A percentile compares a stretch with the other conserved stretches of the same genome.
phyloP scores from a whole-genome alignment of 108 stramenopile species.

The Skeletonema potamos region DNA sequence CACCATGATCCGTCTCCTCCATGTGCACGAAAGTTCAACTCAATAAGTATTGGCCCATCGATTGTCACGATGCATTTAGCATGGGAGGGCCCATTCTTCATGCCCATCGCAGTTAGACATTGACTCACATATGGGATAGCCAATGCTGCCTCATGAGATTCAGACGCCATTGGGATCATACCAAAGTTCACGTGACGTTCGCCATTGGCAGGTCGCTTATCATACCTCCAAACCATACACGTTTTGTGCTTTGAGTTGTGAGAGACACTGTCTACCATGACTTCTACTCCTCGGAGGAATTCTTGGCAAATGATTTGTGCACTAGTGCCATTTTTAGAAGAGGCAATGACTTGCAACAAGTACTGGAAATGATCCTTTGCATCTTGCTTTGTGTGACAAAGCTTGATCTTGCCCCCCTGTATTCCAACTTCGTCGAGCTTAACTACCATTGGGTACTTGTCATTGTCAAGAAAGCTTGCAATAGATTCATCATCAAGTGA shows the following conservation, averaged over 20 bases:
- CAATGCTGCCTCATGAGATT: constrained; percentile 22
- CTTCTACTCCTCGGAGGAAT: constrained; percentile 57
- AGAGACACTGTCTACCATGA: constrained; percentile 69
- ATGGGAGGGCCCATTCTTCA: constrained; percentile 47
- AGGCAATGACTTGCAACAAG: constrained; percentile 68
- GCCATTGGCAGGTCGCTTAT: constrained; percentile 79
- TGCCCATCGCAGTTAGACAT: constrained; percentile 37
- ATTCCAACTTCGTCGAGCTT: constrained; percentile 82
- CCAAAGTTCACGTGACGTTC: constrained; percentile 89
- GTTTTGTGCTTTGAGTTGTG: constrained; percentile 63
- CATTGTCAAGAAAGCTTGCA: constrained; percentile 54
- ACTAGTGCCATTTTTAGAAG: constrained; percentile 32
- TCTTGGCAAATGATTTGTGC: constrained; percentile 58
- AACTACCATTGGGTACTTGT: constrained; percentile 71
- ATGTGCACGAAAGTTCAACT: constrained; percentile 61
- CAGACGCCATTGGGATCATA: constrained; percentile 42
- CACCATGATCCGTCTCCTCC: constrained; percentile 69
- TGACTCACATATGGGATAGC: constrained; percentile 43
- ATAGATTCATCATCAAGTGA: constrained; percentile 23
- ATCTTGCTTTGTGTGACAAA: constrained; percentile 79
- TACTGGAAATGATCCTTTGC: constrained; percentile 77
- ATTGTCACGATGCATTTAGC: constrained; percentile 20
- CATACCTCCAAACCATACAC: constrained; percentile 68
- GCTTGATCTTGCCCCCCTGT: constrained; percentile 58
- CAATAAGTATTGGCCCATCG: constrained; percentile 56